Evolutionary conservation across 1,284 basidiomycete genomes (phyloP).

Genomic region (Inonotus hispidus): DNA sequence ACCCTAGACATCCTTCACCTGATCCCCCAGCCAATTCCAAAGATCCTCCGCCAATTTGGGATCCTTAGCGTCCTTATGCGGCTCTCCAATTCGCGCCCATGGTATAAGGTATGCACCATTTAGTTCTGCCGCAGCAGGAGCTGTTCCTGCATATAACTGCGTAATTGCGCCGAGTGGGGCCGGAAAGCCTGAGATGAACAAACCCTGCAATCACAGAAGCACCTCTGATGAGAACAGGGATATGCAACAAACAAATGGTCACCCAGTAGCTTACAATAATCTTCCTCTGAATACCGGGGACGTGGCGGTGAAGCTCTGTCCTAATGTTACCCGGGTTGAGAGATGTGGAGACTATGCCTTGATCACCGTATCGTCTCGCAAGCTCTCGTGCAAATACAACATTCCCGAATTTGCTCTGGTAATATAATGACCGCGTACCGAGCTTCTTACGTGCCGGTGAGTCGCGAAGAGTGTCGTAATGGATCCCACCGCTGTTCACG

Average conservation of each 20-base stretch:
- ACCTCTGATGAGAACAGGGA: neutral
- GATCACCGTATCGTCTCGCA: conserved; percentile 24
- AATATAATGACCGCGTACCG: conserved; percentile 23
- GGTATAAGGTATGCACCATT: conserved; percentile 28
- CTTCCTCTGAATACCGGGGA: conserved; percentile 12
- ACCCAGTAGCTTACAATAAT: conserved; percentile 9
- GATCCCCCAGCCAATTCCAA: conserved; percentile 33
- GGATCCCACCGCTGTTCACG: conserved; percentile 27
- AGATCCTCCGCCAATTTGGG: conserved; percentile 25
- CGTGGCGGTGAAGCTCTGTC: conserved; percentile 39
- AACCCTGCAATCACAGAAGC: neutral
- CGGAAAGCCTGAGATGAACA: no score
- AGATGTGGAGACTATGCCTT: conserved; percentile 26
- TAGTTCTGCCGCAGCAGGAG: conserved; percentile 16
- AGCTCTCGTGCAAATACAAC: conserved; percentile 27
- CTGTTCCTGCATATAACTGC: conserved; percentile 23
- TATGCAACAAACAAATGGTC: neutral
- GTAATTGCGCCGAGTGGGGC: no score
- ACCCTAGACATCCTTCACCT: conserved; percentile 22
- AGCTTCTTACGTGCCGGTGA: conserved; percentile 30
- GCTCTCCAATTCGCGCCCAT: conserved; percentile 27
- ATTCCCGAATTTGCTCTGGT: conserved; percentile 39
- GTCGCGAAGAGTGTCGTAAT: conserved; percentile 35
- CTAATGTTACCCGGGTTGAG: conserved; percentile 32
- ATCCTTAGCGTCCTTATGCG: conserved; percentile 22